phyloP scores from a whole-genome alignment of 2,329 filamentous ascomycete species.

The Aureobasidium uvarum region DNA sequence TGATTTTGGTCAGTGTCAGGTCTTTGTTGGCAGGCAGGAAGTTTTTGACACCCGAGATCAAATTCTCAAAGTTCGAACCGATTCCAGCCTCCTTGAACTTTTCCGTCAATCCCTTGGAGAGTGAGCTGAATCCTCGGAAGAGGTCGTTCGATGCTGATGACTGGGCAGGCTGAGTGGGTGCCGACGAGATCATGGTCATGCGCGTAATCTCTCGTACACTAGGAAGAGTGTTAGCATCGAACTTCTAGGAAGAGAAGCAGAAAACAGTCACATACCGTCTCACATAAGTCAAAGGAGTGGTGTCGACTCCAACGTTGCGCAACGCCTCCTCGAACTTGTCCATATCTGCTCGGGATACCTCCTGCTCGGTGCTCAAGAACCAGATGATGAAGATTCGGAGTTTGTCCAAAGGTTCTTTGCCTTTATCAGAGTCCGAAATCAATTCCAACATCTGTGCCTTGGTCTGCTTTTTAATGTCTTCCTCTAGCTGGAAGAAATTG shows the following conservation, averaged over 20 bases:
- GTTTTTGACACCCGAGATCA: conserved; percentile 96
- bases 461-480: conserved; percentile 86
- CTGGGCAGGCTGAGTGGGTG: conserved; percentile 64
- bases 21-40: conserved; percentile 96
- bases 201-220: conserved; percentile 90
- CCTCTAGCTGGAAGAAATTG: conserved; percentile 93
- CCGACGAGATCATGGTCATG: conserved; percentile 96
- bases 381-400: conserved; percentile 94
- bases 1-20: conserved; percentile 94
- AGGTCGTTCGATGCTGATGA: conserved; percentile 68
- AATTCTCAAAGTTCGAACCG: conserved; percentile 82
- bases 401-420: conserved; percentile 82
- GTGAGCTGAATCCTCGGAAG: conserved; percentile 88
- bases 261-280: conserved; percentile 62
- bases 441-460: conserved; percentile 86
- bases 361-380: conserved; percentile 90
- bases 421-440: conserved; percentile 77
- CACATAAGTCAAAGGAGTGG: conserved; percentile 77
- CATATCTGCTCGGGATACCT: conserved; percentile 78
- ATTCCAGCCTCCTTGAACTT: conserved; percentile 90
- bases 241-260: background rate
- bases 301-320: conserved; percentile 70
- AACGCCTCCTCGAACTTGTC: conserved; percentile 83
- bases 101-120: conserved; percentile 89
- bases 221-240: conserved; percentile 26